Base-by-base conservation (phyloP, 2,329 filamentous ascomycete genomes). In the Exophiala viscosa region DNA sequence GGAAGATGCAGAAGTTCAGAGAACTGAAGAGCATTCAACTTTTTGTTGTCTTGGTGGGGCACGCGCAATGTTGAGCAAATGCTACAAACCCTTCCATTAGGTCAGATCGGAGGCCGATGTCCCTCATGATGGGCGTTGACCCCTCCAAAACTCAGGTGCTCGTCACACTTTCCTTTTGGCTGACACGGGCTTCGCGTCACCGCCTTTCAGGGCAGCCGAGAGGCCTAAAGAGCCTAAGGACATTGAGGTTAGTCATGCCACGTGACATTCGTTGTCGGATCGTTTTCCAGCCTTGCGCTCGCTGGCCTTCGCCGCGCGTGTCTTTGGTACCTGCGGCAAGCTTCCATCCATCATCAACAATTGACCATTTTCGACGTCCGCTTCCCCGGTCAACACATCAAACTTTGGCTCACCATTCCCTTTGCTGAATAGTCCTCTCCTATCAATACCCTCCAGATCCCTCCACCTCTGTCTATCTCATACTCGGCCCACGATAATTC, bases 1-100 rank as follows among this genome's bases (percentile, higher is more conserved):
- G 40, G 40, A 34, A 34, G 44, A 41, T 33, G 40, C 23, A 48
- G 33, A 51, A 35, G 28, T 41, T 36, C 39, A 44, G 18, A 48
- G 53, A 44, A 45, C 48, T 39, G 45, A 54, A 50, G 23, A 38
- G 33, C 44, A 38, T 17, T 47, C 35, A 42, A 53, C 52, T 57
- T 57, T 57, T 59, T 53, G 50, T 56, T 59, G 53, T 59, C 40
- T 56, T 50, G 56, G 56, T 56, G 56, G 56, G 56, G 56, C 48
- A 50, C 28, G 41, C 18, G 54, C 41, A 52, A 28, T 45, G 38
- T 39, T 28, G 38, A 52, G 38, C 35, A 51, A 50, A 54, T 48
- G 56, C 56, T 52, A 49, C 52, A 54, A 47, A 49, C 42, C 35
- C 54, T 50, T 35, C 45, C 50, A 54, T 35, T 31, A 20, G 38